These are phyloP conservation scores for Erysimum cheiri DNA, from an alignment of 441 rosid genomes.

Conservation along the genomic window DNA sequence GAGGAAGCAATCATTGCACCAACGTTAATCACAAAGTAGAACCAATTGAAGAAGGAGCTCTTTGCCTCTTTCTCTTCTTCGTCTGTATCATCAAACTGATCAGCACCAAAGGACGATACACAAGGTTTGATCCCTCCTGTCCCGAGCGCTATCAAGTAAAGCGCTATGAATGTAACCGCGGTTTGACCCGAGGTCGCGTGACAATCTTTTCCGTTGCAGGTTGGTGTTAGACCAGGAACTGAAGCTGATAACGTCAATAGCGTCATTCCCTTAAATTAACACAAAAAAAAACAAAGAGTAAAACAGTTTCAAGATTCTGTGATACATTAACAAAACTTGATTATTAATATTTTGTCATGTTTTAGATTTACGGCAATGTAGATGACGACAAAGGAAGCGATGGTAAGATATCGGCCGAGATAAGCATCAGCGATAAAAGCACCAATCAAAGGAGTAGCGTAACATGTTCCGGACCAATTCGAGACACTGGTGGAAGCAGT, in stretches of 20 bases:
- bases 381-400: conserved; percentile 68
- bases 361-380: conserved; percentile 55
- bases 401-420: conserved; percentile 84
- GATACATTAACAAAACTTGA: background rate
- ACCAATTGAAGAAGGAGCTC: conserved; percentile 72
- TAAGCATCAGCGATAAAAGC: conserved; percentile 52
- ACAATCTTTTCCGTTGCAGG: conserved; percentile 50
- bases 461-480: conserved; percentile 46
- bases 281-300: conserved; percentile 16
- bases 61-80: conserved; percentile 56
- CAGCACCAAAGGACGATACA: conserved; percentile 70
- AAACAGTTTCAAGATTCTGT: background rate
- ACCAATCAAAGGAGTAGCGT: conserved; percentile 45
- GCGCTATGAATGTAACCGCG: conserved; percentile 57
- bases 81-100: conserved; percentile 65
- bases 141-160: conserved; percentile 61
- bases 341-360: background rate
- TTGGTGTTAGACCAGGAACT: conserved; percentile 64
- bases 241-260: conserved; percentile 72
- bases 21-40: conserved; percentile 61
- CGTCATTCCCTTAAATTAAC: conserved; percentile 64
- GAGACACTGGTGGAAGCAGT: conserved; percentile 56
- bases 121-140: conserved; percentile 76
- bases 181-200: conserved; percentile 54
- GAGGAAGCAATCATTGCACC: conserved; percentile 71